A percentile compares a stretch with the other conserved stretches of the same genome.
Conservation (phyloP, 2,329 filamentous ascomycete species). For the Botrytis elliptica region DNA sequence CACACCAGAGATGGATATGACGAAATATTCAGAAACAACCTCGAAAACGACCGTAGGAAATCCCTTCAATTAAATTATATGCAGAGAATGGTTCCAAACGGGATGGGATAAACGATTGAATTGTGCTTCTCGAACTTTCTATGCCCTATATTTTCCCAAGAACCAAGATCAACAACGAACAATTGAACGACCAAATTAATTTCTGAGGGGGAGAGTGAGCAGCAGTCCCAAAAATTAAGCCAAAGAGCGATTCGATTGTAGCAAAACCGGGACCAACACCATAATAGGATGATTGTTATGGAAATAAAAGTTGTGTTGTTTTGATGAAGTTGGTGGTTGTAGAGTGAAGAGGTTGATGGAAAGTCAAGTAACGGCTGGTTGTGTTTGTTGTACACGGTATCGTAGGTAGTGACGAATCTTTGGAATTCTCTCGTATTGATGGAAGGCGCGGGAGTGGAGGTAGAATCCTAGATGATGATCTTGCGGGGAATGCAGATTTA, state of each 20-base stretch:
- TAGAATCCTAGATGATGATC: neutral
- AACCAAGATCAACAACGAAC: constrained; percentile 5
- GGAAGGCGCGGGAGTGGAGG: neutral
- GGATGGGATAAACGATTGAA: neutral
- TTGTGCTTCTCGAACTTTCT: neutral
- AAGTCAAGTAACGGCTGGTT: neutral
- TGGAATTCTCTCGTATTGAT: constrained; percentile 9
- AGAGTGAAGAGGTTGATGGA: neutral
- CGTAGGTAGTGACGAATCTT: neutral
- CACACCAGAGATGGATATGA: neutral
- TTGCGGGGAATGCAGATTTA: constrained; percentile 12
- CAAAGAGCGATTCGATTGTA: neutral
- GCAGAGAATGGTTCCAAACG: neutral
- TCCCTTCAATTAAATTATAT: neutral
- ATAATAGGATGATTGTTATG: neutral
- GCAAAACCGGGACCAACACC: neutral
- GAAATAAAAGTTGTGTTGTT: neutral
- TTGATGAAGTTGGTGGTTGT: neutral
- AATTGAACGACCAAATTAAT: neutral
- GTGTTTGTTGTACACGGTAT: neutral
- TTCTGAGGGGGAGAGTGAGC: neutral
- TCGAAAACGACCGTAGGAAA: neutral
- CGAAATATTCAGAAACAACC: neutral
- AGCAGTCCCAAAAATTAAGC: constrained; percentile 1
- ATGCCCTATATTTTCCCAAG: neutral